Evolutionary conservation across 2,329 filamentous ascomycete genomes (phyloP).

Genomic region (Arthrobotrys sphaeroides): DNA sequence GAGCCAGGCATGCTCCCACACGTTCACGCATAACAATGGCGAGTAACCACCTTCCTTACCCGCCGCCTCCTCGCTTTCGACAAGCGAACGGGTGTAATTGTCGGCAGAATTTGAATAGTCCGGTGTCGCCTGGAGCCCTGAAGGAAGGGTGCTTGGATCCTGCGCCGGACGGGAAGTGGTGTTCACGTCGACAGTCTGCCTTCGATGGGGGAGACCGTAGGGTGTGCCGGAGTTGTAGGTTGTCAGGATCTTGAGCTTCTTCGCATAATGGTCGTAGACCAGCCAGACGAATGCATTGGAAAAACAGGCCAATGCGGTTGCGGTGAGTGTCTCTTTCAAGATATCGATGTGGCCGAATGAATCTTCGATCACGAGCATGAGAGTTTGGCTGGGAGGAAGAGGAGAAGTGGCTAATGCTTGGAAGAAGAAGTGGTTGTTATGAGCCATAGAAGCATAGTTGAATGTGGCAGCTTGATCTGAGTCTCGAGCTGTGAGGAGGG

Average conservation of each 20-base stretch:
- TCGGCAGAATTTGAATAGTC: constrained; percentile 53
- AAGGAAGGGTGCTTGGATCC: constrained; percentile 60
- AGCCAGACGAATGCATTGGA: constrained; percentile 98
- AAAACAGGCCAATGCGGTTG: constrained; percentile 89
- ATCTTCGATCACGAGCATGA: constrained; percentile 70
- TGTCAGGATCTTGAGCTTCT: constrained; percentile 73
- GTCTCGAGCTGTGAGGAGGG: constrained; percentile 80
- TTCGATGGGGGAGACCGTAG: constrained; percentile 83
- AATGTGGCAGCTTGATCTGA: constrained; percentile 81
- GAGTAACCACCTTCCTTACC: constrained; percentile 75
- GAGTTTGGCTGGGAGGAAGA: constrained; percentile 67
- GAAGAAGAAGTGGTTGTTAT: constrained; percentile 91
- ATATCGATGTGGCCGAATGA: constrained; percentile 86
- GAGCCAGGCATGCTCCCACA: constrained; percentile 95
- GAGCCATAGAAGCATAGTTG: constrained; percentile 96
- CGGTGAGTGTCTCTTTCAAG: constrained; percentile 79
- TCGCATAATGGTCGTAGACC: constrained; percentile 68
- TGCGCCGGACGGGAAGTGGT: constrained; percentile 64
- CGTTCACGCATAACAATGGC: constrained; percentile 89
- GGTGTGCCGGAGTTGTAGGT: constrained; percentile 94
- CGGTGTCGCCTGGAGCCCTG: constrained; percentile 58
- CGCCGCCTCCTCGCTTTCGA: constrained; percentile 62
- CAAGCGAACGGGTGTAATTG: constrained; percentile 58
- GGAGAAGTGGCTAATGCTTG: constrained; percentile 62
- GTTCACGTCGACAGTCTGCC: constrained; percentile 75